phyloP scores from a whole-genome alignment of 2,329 filamentous ascomycete genomes.

The Penicillium sp. region DNA sequence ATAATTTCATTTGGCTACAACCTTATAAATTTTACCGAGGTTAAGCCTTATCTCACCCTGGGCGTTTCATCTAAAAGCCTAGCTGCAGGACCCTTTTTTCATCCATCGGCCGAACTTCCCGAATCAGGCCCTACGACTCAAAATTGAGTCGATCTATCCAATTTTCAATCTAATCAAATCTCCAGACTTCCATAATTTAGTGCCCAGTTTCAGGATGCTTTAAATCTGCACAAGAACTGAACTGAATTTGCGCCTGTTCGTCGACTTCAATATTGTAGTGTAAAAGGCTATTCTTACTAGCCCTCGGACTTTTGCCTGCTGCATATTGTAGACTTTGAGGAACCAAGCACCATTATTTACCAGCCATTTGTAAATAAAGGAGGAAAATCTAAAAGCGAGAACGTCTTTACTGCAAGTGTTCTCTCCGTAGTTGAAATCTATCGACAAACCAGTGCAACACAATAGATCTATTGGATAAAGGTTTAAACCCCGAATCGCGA shows the following conservation, averaged over 20 bases:
- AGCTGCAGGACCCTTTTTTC: background rate
- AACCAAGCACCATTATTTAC: background rate
- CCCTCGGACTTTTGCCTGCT: background rate
- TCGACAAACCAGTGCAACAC: background rate
- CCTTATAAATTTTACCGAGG: background rate
- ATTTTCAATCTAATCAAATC: background rate
- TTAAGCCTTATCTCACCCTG: background rate
- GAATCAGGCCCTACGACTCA: background rate
- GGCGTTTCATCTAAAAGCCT: background rate
- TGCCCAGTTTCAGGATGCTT: background rate
- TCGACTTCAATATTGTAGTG: background rate
- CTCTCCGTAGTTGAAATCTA: background rate
- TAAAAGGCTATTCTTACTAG: background rate
- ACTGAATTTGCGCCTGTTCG: background rate
- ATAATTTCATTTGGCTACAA: background rate
- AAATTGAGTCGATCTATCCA: slow-evolving; percentile 4
- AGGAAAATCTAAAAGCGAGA: background rate
- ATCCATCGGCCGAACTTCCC: background rate
- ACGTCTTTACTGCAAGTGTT: background rate
- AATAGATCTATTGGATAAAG: background rate
- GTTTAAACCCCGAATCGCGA: background rate
- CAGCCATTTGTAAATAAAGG: background rate
- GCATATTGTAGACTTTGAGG: background rate
- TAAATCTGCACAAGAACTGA: background rate
- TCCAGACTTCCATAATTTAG: background rate